phyloP scores from a whole-genome alignment of 306 rosid genomes.

The Lathyrus aphaca region DNA sequence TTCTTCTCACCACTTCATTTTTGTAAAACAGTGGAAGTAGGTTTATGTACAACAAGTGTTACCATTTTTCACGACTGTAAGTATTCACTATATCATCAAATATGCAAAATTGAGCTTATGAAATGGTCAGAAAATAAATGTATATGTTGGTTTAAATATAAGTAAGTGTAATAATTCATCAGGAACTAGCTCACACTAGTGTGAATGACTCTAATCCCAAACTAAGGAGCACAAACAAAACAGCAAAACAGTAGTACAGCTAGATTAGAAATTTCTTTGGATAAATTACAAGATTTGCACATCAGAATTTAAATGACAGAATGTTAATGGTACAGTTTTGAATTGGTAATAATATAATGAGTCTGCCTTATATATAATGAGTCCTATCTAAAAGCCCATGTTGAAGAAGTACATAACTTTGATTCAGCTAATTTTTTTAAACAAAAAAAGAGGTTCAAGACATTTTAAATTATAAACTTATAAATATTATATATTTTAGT shows the following conservation, averaged over 20 bases:
- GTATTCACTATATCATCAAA: constrained; percentile 6
- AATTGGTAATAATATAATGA: background rate
- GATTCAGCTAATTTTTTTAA: background rate
- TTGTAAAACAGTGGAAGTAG: background rate
- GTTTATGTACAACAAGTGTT: background rate
- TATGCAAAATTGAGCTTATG: background rate
- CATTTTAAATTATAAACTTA: too few relatives aligned
- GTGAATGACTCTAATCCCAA: background rate
- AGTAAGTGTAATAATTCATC: background rate
- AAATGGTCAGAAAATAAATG: background rate
- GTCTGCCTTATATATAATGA: too few relatives aligned
- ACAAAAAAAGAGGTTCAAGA: too few relatives aligned
- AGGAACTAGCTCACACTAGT: constrained; percentile 10
- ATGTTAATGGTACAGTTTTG: too few relatives aligned
- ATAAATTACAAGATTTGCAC: too few relatives aligned
- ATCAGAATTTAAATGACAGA: too few relatives aligned
- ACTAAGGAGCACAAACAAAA: background rate
- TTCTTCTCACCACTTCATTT: constrained; percentile 21
- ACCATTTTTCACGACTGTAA: background rate
- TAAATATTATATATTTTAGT: too few relatives aligned
- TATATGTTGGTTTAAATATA: background rate
- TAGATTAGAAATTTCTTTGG: too few relatives aligned
- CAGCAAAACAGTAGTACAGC: too few relatives aligned
- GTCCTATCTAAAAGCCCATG: background rate
- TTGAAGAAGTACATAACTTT: background rate